Base-by-base conservation (phyloP, 768 basidiomycete species). In the Pulveroboletus ravenelii region DNA sequence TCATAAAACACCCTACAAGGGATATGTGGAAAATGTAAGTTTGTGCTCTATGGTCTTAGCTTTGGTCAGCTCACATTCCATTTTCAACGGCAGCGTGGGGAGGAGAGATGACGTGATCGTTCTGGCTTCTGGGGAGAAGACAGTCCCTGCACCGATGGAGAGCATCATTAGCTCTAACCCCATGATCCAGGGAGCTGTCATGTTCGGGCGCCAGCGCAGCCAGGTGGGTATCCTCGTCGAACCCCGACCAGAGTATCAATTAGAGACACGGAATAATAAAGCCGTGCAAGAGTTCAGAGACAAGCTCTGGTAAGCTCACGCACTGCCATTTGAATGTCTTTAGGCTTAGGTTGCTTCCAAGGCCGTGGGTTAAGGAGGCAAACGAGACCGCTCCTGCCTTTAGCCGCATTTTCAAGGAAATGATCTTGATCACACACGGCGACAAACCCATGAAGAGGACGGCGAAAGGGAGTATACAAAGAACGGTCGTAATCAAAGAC, bases 371-470 rank as follows among this genome's bases (percentile, higher is more conserved):
- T 29, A 12, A 23, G 9, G 70, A 73, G 23, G 76, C 73, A 0
- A 78, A 77, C 50, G 53, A 45, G 14, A 51, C 53, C 0, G 65
- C 73, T 0, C 76, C 75, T 0, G 59, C 70, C 0, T 74, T 71
- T 41, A 74, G 73, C 34, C 62, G 71, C 8, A 67, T 77, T 5
- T 77, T 73, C 67, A 76, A 75, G 60, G 74, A 80, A 57, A 75
- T 79, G 78, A 78, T 80, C 39, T 32, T 79, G 14, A 59, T 78
- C 14, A 62, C 76, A 0, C 54, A 58, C 0, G 40, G 62, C 25
- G 63, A 58, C 0, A 76, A 76, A 49, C 78, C 78, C 0, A 56
- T 80, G 25, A 57, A 62, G 10, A 68, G 72, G 38, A 64, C 77
- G 1, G 66, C 60, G 1, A 70, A 70, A 36, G 68, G 62, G 1